Evolutionary conservation across 176 grass and related monocot genomes (phyloP), one percentile per base, ranked within the genome.

Genomic region (Saccharum spontaneum): DNA sequence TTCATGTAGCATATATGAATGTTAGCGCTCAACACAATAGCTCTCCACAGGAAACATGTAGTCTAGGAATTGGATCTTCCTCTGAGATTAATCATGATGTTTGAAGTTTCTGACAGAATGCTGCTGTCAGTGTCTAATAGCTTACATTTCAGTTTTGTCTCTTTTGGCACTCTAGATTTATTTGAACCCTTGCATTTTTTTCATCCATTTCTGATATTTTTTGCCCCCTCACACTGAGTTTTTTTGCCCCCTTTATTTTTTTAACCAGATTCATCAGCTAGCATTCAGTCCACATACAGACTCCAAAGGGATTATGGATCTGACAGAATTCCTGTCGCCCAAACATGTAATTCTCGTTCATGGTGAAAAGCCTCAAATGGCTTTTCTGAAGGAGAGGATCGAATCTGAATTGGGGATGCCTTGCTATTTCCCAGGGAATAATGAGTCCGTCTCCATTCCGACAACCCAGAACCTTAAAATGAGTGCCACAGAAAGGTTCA

Each of bases 311-410:
- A 62, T 62, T 62, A 62, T 62, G 59, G 59, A 62, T 62, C 59
- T 62, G 59, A 77, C 81, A 8, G 90, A 94, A 49, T 98, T 91
- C 87, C 91, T 98, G 52, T 94, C 91, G 23, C 96, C 93, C 16
- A 87, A 86, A 20, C 89, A 98, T 88, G 93, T 95, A 76, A 89
- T 98, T 83, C 87, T 98, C 57, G 96, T 95, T 55, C 96, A 98
- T 52, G 96, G 96, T 16, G 96, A 98, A 88, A 98, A 90, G 78
- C 93, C 96, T 59, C 90, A 94, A 69, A 98, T 98, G 96, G 91
- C 91, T 79, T 89, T 70, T 16, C 85, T 98, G 62, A 95, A 90
- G 83, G 90, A 90, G 70, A 89, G 78, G 73, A 92, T 98, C 14
- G 89, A 95, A 82, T 92, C 89, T 8, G 93, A 98, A 82, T 74